phyloP scores from a whole-genome alignment of 108 stramenopile species.

The Nannochloropsis salina region DNA sequence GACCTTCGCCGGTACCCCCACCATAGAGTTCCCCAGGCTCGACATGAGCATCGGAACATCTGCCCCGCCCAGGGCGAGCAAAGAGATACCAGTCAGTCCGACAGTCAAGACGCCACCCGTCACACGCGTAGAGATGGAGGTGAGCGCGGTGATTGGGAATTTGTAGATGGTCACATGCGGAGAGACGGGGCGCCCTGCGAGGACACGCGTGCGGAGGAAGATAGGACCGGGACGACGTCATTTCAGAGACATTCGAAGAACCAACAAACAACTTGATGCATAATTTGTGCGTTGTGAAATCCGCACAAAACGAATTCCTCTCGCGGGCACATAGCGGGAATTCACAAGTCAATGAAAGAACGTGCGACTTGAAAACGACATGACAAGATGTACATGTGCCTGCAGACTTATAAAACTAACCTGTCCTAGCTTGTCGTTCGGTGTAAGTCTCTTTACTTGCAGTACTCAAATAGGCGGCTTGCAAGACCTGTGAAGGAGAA shows the following conservation, averaged over 20 bases:
- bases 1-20: neutral
- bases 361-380: neutral
- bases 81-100: slow-evolving; percentile 44
- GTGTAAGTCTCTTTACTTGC: neutral
- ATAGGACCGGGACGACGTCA: neutral
- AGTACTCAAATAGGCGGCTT: neutral
- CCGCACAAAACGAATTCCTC: no score
- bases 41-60: neutral
- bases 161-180: slow-evolving; percentile 88
- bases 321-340: neutral
- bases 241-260: no score
- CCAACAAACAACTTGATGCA: no score
- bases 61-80: neutral
- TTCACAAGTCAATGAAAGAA: neutral
- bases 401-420: neutral
- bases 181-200: slow-evolving; percentile 70
- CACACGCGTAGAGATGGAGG: slow-evolving; percentile 77
- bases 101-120: slow-evolving; percentile 72
- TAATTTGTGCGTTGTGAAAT: no score
- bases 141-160: slow-evolving; percentile 73
- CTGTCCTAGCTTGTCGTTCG: neutral
- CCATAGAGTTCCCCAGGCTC: neutral
- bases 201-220: neutral
- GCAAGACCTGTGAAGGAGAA: neutral
- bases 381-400: neutral